Conservation (phyloP, 2,329 filamentous ascomycete genomes). For the Colletotrichum shisoi region DNA sequence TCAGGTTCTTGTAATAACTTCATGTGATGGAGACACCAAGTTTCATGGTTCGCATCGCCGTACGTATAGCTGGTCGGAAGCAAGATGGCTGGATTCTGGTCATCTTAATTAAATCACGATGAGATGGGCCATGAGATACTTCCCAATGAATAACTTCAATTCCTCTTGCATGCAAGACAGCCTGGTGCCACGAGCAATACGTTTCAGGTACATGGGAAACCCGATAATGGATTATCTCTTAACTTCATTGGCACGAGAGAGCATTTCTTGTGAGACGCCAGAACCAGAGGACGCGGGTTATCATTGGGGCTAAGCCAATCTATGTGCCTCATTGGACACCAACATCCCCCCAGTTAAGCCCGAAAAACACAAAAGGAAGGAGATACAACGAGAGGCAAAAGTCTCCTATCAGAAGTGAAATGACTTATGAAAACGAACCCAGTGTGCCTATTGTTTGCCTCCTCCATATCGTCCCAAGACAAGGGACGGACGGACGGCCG, state of each 20-base stretch:
- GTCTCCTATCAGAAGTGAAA: background rate
- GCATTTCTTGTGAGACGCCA: background rate
- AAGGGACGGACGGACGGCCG: too few relatives aligned
- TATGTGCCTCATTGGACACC: background rate
- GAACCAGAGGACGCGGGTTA: background rate
- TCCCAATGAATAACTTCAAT: too few relatives aligned
- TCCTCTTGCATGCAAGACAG: background rate
- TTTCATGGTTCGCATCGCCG: fast-evolving
- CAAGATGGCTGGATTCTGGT: too few relatives aligned
- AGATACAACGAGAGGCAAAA: background rate
- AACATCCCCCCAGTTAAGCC: background rate
- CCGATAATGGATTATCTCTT: background rate
- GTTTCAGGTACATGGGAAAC: background rate
- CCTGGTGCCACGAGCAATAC: background rate
- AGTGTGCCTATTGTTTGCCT: too few relatives aligned
- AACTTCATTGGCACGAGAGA: too few relatives aligned
- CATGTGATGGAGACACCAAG: background rate
- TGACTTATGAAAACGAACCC: background rate
- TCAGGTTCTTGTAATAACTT: background rate
- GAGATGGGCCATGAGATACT: too few relatives aligned
- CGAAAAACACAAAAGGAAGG: background rate
- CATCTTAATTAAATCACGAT: background rate
- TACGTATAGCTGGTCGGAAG: too few relatives aligned
- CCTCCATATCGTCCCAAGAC: background rate
- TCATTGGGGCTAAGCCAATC: background rate